A percentile compares a stretch with the other conserved stretches of the same genome.
Conservation (phyloP, 2,329 filamentous ascomycete genomes). For the Ophiostoma pallidulum region DNA sequence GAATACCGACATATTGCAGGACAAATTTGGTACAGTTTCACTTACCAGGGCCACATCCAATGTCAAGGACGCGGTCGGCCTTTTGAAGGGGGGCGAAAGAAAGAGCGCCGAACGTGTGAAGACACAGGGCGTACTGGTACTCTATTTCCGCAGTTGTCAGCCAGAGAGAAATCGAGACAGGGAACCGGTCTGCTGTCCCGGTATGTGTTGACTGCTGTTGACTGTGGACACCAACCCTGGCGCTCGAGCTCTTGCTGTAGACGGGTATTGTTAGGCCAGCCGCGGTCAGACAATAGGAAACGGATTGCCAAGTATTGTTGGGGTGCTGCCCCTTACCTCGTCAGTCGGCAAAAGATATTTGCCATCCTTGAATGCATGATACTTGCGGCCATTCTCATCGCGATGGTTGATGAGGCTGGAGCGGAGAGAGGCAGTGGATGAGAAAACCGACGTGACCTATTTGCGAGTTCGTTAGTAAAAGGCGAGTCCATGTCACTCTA, state of each 20-base stretch:
- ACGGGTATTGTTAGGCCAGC: neutral
- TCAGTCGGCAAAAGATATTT: slow-evolving; percentile 31
- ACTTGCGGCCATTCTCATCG: slow-evolving; percentile 30
- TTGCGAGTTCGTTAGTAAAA: too few species aligned
- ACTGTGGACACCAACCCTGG: slow-evolving; percentile 18
- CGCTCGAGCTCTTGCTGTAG: slow-evolving; percentile 27
- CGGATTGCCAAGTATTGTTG: too few species aligned
- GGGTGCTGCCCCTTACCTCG: too few species aligned
- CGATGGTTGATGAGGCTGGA: slow-evolving; percentile 23
- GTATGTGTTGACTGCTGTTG: too few species aligned
- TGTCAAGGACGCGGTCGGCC: slow-evolving; percentile 35
- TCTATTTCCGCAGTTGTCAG: too few species aligned
- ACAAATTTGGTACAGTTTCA: too few species aligned
- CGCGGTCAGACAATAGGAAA: too few species aligned
- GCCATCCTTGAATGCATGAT: slow-evolving; percentile 31
- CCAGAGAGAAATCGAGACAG: too few species aligned
- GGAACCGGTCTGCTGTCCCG: too few species aligned
- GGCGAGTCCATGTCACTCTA: too few species aligned
- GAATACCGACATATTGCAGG: too few species aligned
- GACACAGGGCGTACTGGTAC: slow-evolving; percentile 30
- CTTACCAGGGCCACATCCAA: slow-evolving; percentile 40
- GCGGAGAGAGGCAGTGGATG: slow-evolving; percentile 25
- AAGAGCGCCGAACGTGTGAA: slow-evolving; percentile 33
- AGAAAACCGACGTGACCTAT: slow-evolving; percentile 23
- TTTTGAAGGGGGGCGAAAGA: slow-evolving; percentile 35